Evolutionary conservation across 106 monocot genomes (phyloP).

Genomic region (Apostasia ramifera): DNA sequence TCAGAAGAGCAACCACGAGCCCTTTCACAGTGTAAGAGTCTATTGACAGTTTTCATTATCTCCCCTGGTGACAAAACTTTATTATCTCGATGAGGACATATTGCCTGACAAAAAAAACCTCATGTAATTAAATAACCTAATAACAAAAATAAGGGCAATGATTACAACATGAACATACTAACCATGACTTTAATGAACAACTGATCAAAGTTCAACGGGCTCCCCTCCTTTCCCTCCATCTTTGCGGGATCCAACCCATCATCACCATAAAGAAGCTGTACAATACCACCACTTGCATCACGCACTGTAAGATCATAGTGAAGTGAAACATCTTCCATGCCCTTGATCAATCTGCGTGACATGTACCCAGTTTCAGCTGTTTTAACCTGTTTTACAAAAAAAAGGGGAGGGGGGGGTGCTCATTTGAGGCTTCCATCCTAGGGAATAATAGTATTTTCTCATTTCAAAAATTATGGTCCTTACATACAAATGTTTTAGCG

Average conservation of each 20-base stretch:
- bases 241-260: slow-evolving; percentile 99
- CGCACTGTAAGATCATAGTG: slow-evolving; percentile 91
- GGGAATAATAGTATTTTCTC: too few species aligned
- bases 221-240: slow-evolving; percentile 87
- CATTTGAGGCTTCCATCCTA: too few species aligned
- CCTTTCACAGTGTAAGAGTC: slow-evolving; percentile 46
- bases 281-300: slow-evolving; percentile 71
- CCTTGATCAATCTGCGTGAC: slow-evolving; percentile 95
- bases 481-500: too few species aligned
- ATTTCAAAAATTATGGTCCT: too few species aligned
- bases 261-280: slow-evolving; percentile 93
- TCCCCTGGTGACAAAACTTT: slow-evolving; percentile 49
- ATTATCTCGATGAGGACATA: slow-evolving; percentile 53
- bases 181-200: slow-evolving; percentile 86
- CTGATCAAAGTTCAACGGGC: slow-evolving; percentile 81
- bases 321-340: slow-evolving; percentile 83
- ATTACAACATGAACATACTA: slow-evolving; percentile 14
- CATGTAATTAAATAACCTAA: not conserved
- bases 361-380: slow-evolving; percentile 99
- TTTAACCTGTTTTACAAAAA: slow-evolving; percentile 61
- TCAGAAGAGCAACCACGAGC: slow-evolving; percentile 55
- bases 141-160: not conserved
- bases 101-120: slow-evolving; percentile 48
- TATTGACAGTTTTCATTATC: slow-evolving; percentile 30
- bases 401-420: not conserved